Evolutionary conservation across 106 monocot species (phyloP).

Genomic region (Dendrobium chrysotoxum): DNA sequence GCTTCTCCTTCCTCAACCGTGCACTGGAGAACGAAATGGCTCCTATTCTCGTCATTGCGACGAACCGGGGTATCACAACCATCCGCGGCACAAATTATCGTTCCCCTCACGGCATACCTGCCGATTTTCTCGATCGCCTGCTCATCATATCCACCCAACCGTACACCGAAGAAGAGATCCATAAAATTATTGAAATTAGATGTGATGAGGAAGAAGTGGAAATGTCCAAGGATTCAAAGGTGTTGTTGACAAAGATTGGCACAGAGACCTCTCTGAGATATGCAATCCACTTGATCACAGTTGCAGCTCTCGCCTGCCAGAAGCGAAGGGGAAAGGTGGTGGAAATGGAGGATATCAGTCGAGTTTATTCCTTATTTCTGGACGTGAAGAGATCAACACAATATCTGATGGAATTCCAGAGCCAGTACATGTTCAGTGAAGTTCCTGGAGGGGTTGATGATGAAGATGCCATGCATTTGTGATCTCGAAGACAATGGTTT

Average conservation of each 20-base stretch:
- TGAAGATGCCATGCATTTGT: constrained; percentile 53
- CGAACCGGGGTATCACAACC: constrained; percentile 81
- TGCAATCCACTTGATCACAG: constrained; percentile 76
- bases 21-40: constrained; percentile 89
- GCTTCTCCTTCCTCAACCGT: constrained; percentile 96
- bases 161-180: constrained; percentile 72
- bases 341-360: constrained; percentile 86
- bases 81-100: constrained; percentile 87
- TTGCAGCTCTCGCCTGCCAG: constrained; percentile 78
- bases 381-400: constrained; percentile 93
- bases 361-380: constrained; percentile 80
- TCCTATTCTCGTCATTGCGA: constrained; percentile 82
- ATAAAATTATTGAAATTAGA: constrained; percentile 78
- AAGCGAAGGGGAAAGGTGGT: constrained; percentile 77
- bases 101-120: constrained; percentile 88
- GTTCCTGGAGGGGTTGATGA: constrained; percentile 37
- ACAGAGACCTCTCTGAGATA: constrained; percentile 84
- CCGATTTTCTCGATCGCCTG: constrained; percentile 88
- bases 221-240: constrained; percentile 75
- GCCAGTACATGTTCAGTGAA: constrained; percentile 84
- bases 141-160: constrained; percentile 87
- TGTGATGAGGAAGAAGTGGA: constrained; percentile 94
- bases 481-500: not conserved
- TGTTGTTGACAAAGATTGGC: constrained; percentile 73
- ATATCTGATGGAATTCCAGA: constrained; percentile 95